Conservation (phyloP, 306 rosid species). For the barrel medic (Medicago truncatula) region MtrunA17r5.0-ANR NC_053048.1:29047001-29047500, state of each 20-base stretch:
- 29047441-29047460: slow-evolving; percentile 94
- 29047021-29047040: neutral
- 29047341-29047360: neutral
- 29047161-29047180: neutral
- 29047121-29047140: too few relatives aligned
- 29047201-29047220: too few relatives aligned
- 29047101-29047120: too few relatives aligned
- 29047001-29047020: neutral
- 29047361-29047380: neutral
- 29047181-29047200: too few relatives aligned
- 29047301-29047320: neutral
- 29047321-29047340: neutral
- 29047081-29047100: neutral
- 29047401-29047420: neutral
- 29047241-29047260: too few relatives aligned
- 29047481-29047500: slow-evolving; percentile 96
- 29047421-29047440: slow-evolving; percentile 1
- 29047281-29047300: neutral
- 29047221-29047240: too few relatives aligned
- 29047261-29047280: neutral
- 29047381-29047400: neutral
- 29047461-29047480: slow-evolving; percentile 90
- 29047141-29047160: neutral
- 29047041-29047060: neutral
- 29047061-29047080: neutral